Conservation (phyloP, 805 yeast species). For the Lipomyces sp. region DNA sequence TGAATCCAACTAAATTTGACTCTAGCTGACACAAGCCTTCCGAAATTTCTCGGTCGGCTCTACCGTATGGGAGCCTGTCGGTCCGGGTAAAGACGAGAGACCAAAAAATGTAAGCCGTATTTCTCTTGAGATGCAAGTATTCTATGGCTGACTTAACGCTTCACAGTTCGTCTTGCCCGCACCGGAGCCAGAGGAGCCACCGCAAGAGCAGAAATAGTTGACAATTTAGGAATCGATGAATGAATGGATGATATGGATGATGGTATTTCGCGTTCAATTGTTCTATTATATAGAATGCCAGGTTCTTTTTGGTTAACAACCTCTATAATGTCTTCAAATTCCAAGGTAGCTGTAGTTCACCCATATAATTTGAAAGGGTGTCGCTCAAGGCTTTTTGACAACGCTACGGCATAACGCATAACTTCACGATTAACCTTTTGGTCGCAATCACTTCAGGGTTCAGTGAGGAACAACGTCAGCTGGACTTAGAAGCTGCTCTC, state of each 20-base stretch:
- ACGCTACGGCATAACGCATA: background rate
- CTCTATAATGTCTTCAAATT: background rate
- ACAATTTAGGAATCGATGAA: slow-evolving; percentile 1
- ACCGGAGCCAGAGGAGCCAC: slow-evolving; percentile 73
- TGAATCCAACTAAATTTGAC: background rate
- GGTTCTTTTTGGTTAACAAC: background rate
- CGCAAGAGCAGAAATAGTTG: slow-evolving; percentile 49
- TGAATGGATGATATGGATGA: no score
- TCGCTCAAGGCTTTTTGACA: background rate
- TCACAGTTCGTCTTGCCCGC: slow-evolving; percentile 75
- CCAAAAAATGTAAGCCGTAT: slow-evolving; percentile 56
- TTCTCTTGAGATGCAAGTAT: background rate
- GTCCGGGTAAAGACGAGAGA: slow-evolving; percentile 79
- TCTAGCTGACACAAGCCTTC: slow-evolving; percentile 81
- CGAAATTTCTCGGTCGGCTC: slow-evolving; percentile 88
- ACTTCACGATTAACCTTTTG: no score
- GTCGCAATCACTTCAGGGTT: background rate
- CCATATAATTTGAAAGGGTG: no score
- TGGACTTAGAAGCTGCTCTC: background rate
- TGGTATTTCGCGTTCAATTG: background rate
- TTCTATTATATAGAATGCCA: background rate
- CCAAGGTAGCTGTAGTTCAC: background rate
- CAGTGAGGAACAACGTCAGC: background rate
- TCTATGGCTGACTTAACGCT: background rate
- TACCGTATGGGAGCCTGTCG: slow-evolving; percentile 90